Evolutionary conservation across 257 asterid genomes (phyloP).

Genomic region (Primulina huaijiensis): DNA sequence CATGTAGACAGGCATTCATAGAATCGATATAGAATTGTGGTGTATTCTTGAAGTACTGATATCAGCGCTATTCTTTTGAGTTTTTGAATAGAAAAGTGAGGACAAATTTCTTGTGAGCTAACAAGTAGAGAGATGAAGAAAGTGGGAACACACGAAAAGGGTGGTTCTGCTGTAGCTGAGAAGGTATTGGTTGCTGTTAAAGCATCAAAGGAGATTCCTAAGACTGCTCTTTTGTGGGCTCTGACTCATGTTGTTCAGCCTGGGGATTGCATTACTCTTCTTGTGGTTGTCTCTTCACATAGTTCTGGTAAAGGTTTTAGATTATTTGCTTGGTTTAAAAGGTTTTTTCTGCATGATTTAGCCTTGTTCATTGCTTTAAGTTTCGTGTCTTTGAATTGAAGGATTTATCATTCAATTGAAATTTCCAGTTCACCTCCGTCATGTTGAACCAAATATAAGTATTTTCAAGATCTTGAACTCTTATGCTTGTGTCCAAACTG

Average conservation of each 20-base stretch:
- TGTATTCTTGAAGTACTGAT: slow-evolving; percentile 17
- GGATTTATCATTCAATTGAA: neutral
- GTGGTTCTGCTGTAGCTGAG: slow-evolving; percentile 52
- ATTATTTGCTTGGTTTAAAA: slow-evolving; percentile 1
- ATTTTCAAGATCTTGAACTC: neutral
- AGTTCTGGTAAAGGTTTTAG: slow-evolving; percentile 54
- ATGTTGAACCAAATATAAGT: neutral
- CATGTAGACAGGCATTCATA: slow-evolving; percentile 35
- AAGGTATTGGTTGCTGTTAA: slow-evolving; percentile 95
- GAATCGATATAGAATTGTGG: slow-evolving; percentile 25
- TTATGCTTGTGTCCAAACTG: neutral
- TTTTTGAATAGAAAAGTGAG: slow-evolving; percentile 18
- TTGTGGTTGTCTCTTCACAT: slow-evolving; percentile 78
- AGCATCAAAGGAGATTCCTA: slow-evolving; percentile 92
- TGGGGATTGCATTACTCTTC: slow-evolving; percentile 95
- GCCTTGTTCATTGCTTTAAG: too few species aligned
- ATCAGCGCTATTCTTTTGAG: slow-evolving; percentile 16
- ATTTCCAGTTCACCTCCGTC: neutral
- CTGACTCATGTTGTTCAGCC: slow-evolving; percentile 97
- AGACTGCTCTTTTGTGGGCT: slow-evolving; percentile 96
- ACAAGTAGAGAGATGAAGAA: slow-evolving; percentile 75
- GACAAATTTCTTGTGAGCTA: slow-evolving; percentile 19
- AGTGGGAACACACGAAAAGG: slow-evolving; percentile 56
- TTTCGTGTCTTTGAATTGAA: too few species aligned
- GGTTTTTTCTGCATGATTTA: neutral